Conservation (phyloP, 2,329 filamentous ascomycete genomes). For the Xylariaceae sp. region DNA sequence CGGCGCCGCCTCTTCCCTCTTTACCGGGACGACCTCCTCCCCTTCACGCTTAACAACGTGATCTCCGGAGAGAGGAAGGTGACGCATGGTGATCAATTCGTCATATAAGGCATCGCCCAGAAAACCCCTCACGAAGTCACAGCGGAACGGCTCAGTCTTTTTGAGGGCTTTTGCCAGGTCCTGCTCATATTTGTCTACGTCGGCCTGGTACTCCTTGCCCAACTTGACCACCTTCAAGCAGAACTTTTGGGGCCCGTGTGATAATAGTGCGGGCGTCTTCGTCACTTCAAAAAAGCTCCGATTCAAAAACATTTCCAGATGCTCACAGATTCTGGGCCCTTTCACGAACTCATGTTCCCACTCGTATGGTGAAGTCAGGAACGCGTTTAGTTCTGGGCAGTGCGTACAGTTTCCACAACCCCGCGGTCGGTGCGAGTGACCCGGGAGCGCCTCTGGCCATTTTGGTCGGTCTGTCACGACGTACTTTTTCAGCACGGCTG, state of each 20-base stretch:
- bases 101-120: not conserved
- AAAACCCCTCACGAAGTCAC: constrained; percentile 1
- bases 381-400: constrained; percentile 7
- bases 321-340: not conserved
- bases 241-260: not conserved
- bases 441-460: not conserved
- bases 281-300: not conserved
- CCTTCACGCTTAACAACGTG: not conserved
- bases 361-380: not conserved
- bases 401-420: constrained; percentile 8
- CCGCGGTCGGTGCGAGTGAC: constrained; percentile 2
- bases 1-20: not conserved
- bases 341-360: not conserved
- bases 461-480: constrained; percentile 2
- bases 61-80: not conserved
- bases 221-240: constrained; percentile 1
- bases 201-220: not conserved
- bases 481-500: constrained; percentile 9
- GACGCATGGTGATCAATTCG: not conserved
- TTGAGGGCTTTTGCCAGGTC: not conserved
- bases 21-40: not conserved
- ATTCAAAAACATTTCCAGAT: constrained; percentile 1
- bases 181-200: not conserved
- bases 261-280: not conserved
- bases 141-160: not conserved